Percentiles rank a stretch among this genome's conserved stretches.
Evolutionary conservation across 805 yeast genomes (phyloP).

Genomic region (Cyberlindnera maritima): DNA sequence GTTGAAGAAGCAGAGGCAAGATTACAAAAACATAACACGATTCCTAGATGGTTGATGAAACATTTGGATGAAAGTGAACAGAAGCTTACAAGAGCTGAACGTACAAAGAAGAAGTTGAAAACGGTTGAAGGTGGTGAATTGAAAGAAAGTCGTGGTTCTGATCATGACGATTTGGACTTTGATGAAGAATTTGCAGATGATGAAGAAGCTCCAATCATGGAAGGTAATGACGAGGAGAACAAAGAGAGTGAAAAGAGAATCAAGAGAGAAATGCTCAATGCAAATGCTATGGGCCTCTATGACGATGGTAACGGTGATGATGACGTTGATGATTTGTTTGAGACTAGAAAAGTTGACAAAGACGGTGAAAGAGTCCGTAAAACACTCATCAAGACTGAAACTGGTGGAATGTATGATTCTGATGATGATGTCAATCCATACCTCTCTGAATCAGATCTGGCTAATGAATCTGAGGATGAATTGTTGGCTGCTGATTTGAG

Average conservation of each 20-base stretch:
- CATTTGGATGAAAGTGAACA: constrained; percentile 68
- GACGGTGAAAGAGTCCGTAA: constrained; percentile 86
- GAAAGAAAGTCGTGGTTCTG: constrained; percentile 55
- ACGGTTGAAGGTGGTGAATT: constrained; percentile 45
- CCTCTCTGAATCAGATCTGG: constrained; percentile 65
- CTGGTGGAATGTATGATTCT: constrained; percentile 70
- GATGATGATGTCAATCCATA: constrained; percentile 90
- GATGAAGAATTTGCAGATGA: constrained; percentile 98
- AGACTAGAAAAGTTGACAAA: constrained; percentile 76
- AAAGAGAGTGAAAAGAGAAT: constrained; percentile 82
- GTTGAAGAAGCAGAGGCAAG: constrained; percentile 95
- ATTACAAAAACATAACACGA: constrained; percentile 74
- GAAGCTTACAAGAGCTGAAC: constrained; percentile 48
- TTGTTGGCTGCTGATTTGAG: constrained; percentile 38
- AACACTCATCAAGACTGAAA: constrained; percentile 80
- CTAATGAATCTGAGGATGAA: constrained; percentile 40
- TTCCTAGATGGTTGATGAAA: constrained; percentile 95
- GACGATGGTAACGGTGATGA: constrained; percentile 62
- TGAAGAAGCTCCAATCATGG: constrained; percentile 97
- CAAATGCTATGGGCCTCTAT: constrained; percentile 64
- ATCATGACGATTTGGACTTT: constrained; percentile 88
- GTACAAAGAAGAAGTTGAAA: constrained; percentile 43
- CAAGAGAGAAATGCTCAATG: constrained; percentile 80
- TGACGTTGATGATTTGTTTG: constrained; percentile 65
- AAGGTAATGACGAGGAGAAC: constrained; percentile 93